phyloP scores from a whole-genome alignment of 176 grass and related monocot genomes.

The Alloteropsis semialata region DNA sequence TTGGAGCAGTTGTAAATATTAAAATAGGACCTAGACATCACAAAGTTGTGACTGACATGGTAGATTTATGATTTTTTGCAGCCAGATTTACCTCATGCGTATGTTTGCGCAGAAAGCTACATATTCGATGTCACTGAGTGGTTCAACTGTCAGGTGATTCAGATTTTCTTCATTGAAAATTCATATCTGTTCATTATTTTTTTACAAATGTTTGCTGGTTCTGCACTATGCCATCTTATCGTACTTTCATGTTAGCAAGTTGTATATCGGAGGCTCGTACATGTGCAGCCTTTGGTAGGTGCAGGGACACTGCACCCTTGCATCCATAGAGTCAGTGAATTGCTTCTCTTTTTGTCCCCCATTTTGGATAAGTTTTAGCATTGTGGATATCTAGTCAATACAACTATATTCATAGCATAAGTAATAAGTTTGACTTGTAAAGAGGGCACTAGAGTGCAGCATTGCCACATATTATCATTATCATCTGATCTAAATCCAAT shows the following conservation, averaged over 20 bases:
- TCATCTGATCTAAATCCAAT: not conserved
- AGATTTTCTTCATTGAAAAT: conserved; percentile 28
- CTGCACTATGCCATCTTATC: not conserved
- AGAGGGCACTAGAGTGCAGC: not conserved
- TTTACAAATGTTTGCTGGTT: conserved; percentile 8
- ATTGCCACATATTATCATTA: not conserved
- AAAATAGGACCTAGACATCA: conserved; percentile 2
- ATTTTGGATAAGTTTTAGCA: not conserved
- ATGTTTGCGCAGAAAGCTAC: conserved; percentile 89
- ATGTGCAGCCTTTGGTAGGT: not conserved
- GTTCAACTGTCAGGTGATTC: conserved; percentile 88
- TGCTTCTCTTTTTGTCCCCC: too few species aligned
- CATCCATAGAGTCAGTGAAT: too few species aligned
- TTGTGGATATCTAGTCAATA: not conserved
- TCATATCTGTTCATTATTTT: conserved; percentile 3
- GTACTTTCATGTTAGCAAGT: not conserved
- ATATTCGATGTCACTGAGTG: conserved; percentile 97
- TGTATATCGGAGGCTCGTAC: not conserved
- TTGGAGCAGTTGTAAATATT: not conserved
- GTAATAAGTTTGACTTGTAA: not conserved
- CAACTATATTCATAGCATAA: not conserved
- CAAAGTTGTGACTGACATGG: conserved; percentile 36
- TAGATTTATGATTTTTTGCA: conserved; percentile 43
- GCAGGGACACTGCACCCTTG: not conserved
- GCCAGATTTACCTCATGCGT: conserved; percentile 69